These are phyloP conservation scores for Butyriboletus regius DNA, from an alignment of 1,284 basidiomycete species.

Conservation along the genomic window DNA sequence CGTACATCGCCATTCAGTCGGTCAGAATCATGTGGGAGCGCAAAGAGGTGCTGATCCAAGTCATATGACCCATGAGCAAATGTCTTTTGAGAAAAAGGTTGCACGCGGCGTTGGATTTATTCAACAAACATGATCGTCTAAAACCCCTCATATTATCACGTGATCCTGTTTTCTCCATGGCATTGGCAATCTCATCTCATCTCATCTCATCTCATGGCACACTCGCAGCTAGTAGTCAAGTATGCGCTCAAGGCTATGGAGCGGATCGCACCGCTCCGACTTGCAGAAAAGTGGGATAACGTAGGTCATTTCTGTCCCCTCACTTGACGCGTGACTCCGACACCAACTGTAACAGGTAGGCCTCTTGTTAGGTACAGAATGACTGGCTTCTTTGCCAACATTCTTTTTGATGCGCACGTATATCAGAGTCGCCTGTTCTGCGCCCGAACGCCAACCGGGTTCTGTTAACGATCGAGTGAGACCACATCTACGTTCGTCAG, in stretches of 20 bases:
- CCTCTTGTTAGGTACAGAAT: slow-evolving; percentile 60
- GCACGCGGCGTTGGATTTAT: no score
- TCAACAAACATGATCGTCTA: no score
- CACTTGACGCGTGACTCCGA: slow-evolving; percentile 1
- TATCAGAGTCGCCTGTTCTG: slow-evolving; percentile 64
- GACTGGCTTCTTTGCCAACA: slow-evolving; percentile 1
- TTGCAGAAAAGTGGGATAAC: slow-evolving; percentile 88
- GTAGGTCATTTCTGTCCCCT: slow-evolving; percentile 65
- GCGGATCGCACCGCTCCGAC: slow-evolving; percentile 73
- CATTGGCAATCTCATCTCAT: not conserved
- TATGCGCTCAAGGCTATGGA: slow-evolving; percentile 60
- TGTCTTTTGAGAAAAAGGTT: no score
- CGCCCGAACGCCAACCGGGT: slow-evolving; percentile 55
- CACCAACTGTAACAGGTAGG: slow-evolving; percentile 54
- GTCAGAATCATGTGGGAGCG: no score
- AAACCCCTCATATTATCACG: slow-evolving; percentile 10
- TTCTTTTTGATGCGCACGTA: slow-evolving; percentile 3
- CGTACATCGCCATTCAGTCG: no score
- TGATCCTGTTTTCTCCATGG: slow-evolving; percentile 2
- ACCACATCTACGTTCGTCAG: slow-evolving; percentile 5
- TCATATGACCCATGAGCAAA: no score
- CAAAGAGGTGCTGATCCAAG: no score
- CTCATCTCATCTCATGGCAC: not conserved
- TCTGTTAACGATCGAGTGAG: slow-evolving; percentile 80
- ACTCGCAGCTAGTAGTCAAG: slow-evolving; percentile 27